phyloP scores from a whole-genome alignment of 345 rosid species.

The Camelina neglecta region DNA sequence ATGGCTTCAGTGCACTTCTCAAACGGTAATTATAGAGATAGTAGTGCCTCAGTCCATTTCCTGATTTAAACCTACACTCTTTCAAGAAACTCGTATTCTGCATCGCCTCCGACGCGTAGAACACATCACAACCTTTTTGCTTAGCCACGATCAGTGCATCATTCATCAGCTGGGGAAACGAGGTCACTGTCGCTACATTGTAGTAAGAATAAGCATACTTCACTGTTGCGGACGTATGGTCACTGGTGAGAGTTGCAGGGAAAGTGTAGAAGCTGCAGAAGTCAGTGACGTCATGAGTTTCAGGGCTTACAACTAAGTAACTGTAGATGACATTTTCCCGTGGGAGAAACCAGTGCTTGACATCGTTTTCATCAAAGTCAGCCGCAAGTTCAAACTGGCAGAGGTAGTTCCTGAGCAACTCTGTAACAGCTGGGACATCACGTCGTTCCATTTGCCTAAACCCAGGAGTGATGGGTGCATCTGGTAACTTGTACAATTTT shows the following conservation, averaged over 20 bases:
- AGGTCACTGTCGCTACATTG: conserved; percentile 69
- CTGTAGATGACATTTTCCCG: conserved; percentile 62
- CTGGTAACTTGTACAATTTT: conserved; percentile 67
- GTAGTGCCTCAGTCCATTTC: conserved; percentile 64
- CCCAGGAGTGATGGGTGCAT: conserved; percentile 69
- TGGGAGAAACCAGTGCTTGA: conserved; percentile 81
- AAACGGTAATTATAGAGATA: conserved; percentile 71
- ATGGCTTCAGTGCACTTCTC: conserved; percentile 50
- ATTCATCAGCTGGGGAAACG: conserved; percentile 78
- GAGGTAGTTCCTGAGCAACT: conserved; percentile 63
- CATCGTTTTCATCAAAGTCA: conserved; percentile 67
- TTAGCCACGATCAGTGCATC: conserved; percentile 71
- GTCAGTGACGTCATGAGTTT: conserved; percentile 68
- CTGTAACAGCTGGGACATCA: conserved; percentile 73
- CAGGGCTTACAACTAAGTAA: conserved; percentile 65
- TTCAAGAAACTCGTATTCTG: conserved; percentile 69
- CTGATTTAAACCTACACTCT: conserved; percentile 76
- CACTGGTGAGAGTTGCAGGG: not conserved
- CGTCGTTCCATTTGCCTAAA: conserved; percentile 70
- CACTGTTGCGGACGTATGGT: not conserved
- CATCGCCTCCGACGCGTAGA: conserved; percentile 76
- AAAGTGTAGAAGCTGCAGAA: conserved; percentile 49
- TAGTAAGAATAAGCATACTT: conserved; percentile 53
- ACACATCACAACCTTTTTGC: conserved; percentile 72
- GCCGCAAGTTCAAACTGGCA: conserved; percentile 65